These are phyloP conservation scores for Leptodermis oblonga DNA, from an alignment of 257 asterid genomes.

Conservation along the genomic window DNA sequence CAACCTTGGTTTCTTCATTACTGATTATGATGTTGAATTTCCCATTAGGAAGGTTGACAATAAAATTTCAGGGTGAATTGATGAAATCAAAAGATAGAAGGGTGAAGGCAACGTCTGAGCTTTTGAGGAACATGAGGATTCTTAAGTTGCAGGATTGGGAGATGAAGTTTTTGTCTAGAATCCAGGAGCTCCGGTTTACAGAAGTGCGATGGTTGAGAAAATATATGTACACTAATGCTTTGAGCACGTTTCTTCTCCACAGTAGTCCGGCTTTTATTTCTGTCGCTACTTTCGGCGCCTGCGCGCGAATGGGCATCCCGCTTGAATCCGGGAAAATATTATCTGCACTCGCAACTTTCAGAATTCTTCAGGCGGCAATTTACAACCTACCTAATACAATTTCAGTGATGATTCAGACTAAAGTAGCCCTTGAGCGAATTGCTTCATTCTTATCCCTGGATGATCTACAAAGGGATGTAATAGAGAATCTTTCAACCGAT, in stretches of 20 bases:
- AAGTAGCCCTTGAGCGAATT: slow-evolving; percentile 88
- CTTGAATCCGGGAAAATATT: slow-evolving; percentile 83
- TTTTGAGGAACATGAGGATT: slow-evolving; percentile 86
- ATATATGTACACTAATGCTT: slow-evolving; percentile 50
- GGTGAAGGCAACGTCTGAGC: slow-evolving; percentile 88
- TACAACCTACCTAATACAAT: slow-evolving; percentile 74
- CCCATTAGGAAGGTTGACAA: slow-evolving; percentile 62
- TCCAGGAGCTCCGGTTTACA: slow-evolving; percentile 45
- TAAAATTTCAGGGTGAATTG: slow-evolving; percentile 61
- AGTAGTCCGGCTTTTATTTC: slow-evolving; percentile 77
- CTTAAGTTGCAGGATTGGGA: slow-evolving; percentile 99
- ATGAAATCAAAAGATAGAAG: slow-evolving; percentile 82
- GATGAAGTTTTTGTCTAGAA: slow-evolving; percentile 64
- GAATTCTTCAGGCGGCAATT: slow-evolving; percentile 86
- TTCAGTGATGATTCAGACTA: slow-evolving; percentile 79
- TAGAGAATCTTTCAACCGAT: slow-evolving; percentile 53
- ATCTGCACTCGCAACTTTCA: slow-evolving; percentile 84
- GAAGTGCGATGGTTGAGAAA: slow-evolving; percentile 73
- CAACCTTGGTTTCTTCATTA: slow-evolving; percentile 51
- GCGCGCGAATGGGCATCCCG: slow-evolving; percentile 71
- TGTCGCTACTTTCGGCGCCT: slow-evolving; percentile 63
- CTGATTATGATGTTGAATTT: slow-evolving; percentile 67
- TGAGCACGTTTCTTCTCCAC: slow-evolving; percentile 56
- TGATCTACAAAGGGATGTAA: slow-evolving; percentile 51
- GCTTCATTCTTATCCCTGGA: slow-evolving; percentile 75